Evolutionary conservation across 2,329 filamentous ascomycete genomes (phyloP).

Genomic region (Tolypocladium ovalisporum): DNA sequence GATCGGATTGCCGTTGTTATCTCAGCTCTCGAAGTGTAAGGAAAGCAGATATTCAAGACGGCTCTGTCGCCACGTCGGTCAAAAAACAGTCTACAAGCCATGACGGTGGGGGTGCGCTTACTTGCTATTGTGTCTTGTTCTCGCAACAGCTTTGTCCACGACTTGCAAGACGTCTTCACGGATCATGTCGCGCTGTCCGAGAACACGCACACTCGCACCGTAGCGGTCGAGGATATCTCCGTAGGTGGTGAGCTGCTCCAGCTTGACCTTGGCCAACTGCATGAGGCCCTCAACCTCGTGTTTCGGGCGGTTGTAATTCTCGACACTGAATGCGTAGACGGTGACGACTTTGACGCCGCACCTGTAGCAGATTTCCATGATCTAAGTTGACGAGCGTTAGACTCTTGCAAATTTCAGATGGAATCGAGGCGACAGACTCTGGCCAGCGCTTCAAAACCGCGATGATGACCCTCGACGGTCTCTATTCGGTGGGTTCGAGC

Average conservation of each 20-base stretch:
- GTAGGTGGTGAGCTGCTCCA: conserved; percentile 84
- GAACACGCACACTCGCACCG: conserved; percentile 73
- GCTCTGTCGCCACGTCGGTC: conserved; percentile 25
- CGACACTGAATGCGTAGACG: conserved; percentile 96
- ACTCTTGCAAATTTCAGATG: background rate
- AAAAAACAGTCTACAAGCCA: background rate
- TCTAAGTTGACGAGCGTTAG: conserved; percentile 35
- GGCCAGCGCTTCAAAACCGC: conserved; percentile 90
- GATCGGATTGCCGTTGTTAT: conserved; percentile 83
- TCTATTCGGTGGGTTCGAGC: conserved; percentile 86
- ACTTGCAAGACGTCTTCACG: conserved; percentile 81
- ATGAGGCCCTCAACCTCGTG: conserved; percentile 95
- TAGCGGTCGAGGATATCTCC: conserved; percentile 89
- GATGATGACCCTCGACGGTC: conserved; percentile 89
- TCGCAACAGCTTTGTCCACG: conserved; percentile 73
- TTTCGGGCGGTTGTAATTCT: conserved; percentile 95
- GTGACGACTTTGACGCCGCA: conserved; percentile 94
- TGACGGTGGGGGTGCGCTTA: conserved; percentile 18
- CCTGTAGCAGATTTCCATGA: conserved; percentile 97
- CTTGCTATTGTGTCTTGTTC: conserved; percentile 82
- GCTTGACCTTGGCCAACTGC: conserved; percentile 94
- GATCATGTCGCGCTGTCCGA: conserved; percentile 76
- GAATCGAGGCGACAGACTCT: conserved; percentile 28
- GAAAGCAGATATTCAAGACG: conserved; percentile 88
- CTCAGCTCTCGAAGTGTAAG: conserved; percentile 91